Base-by-base conservation (phyloP, 371 early-diverging fungal genomes). In the Mucor plumbeus region DNA sequence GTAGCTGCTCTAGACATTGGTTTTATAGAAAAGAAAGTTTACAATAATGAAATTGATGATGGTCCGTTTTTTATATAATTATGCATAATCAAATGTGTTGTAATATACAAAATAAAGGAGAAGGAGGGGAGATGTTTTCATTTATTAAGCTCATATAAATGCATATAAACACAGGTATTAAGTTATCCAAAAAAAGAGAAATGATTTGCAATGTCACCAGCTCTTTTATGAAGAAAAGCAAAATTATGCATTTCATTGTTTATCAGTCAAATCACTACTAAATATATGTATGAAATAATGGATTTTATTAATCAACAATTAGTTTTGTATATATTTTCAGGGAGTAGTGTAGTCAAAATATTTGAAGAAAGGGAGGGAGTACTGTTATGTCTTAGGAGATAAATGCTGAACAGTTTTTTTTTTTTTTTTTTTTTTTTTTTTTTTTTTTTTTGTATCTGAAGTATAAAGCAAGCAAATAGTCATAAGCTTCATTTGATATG, bases 1-100 rank as follows among this genome's bases (percentile, higher is more conserved):
- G 57, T 19, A n/a, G 60, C 60, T 41, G 44, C 60, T 41, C 43
- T 60, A 9, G 60, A 60, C 60, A 60, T 60, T 43, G 31, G 17
- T 43, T 33, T 26, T 15, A 55, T 50, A 21, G 26, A 50, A 50
- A 13, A 50, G 26, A 50, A 50, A 26, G 50, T 5, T 3, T 11
- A 21, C 10, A 50, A 50, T 21, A 50, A 50, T 50, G 50, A 48
- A 48, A 48, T 15, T 19, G 48, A 50, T 26, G 3, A 9, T 26
- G 9, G 19, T 50, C 19, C 26, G 50, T 21, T 50, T 50, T 50
- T 50, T 50, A 50, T 50, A 50, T 21, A 50, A 50, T 50, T 26
- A 50, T 50, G 50, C 50, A 50, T 8, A 19, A 21, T 21, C 21
- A 26, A 19, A 50, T 17, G 26, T 10, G 50, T 21, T 7, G 9